A percentile compares a stretch with the other conserved stretches of the same genome.
Conservation (phyloP, 345 rosid species). For the Cardamine occulta region DNA sequence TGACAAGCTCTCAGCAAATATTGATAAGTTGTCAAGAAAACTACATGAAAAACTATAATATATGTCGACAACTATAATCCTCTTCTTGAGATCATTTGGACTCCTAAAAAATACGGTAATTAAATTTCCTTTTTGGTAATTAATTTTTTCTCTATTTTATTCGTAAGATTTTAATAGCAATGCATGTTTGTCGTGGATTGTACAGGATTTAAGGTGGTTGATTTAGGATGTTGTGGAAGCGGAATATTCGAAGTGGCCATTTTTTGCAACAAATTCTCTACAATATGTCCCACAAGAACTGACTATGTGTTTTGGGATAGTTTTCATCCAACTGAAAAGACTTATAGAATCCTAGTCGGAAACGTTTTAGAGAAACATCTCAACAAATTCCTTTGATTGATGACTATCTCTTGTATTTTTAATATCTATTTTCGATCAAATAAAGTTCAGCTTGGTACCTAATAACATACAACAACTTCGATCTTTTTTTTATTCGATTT, state of each 20-base stretch:
- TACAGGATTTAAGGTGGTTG: conserved; percentile 54
- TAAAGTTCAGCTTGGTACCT: background rate
- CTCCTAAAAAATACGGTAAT: conserved; percentile 56
- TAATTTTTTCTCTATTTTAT: background rate
- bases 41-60: conserved; percentile 37
- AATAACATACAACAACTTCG: background rate
- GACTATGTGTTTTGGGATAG: conserved; percentile 66
- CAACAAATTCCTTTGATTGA: background rate
- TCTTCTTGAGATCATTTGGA: conserved; percentile 48
- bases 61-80: conserved; percentile 47
- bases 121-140: background rate
- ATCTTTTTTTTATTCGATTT: background rate
- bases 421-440: no score
- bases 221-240: conserved; percentile 64
- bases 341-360: conserved; percentile 27
- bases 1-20: conserved; percentile 44
- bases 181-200: conserved; percentile 9
- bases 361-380: no score
- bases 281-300: conserved; percentile 48
- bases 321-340: conserved; percentile 62
- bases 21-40: conserved; percentile 38
- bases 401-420: background rate
- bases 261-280: conserved; percentile 43
- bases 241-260: conserved; percentile 55
- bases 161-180: background rate